Percentiles rank a stretch among this genome's conserved stretches.
Conservation (phyloP, 2,329 filamentous ascomycete genomes). For the Emergomyces orientalis region DNA sequence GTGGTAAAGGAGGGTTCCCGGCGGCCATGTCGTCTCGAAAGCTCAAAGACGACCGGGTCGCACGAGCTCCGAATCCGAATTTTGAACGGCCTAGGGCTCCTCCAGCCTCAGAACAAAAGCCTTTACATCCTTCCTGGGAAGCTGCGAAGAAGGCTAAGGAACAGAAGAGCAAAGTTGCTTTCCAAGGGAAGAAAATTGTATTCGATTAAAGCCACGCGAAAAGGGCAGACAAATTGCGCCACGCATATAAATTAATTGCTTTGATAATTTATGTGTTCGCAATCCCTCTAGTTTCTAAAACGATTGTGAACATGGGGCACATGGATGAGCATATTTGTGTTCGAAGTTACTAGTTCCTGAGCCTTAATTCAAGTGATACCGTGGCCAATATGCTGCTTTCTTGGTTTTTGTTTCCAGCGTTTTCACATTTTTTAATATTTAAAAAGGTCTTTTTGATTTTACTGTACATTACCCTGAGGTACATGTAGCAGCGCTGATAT, state of each 20-base stretch:
- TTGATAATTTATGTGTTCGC: neutral
- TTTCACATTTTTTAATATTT: neutral
- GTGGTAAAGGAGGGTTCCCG: slow-evolving; percentile 18
- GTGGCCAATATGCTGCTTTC: neutral
- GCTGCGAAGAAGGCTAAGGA: slow-evolving; percentile 52
- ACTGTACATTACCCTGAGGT: too few relatives aligned
- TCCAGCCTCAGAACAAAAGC: slow-evolving; percentile 37
- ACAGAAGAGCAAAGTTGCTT: slow-evolving; percentile 39
- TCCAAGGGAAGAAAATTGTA: slow-evolving; percentile 52
- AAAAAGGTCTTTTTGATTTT: too few relatives aligned
- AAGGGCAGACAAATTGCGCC: too few relatives aligned
- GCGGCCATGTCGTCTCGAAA: slow-evolving; percentile 7
- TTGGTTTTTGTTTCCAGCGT: neutral
- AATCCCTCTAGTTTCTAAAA: neutral
- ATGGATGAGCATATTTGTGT: neutral
- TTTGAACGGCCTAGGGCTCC: slow-evolving; percentile 12
- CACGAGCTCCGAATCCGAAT: neutral
- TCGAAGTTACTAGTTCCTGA: neutral
- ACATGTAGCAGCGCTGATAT: neutral
- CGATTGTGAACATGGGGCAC: too few relatives aligned
- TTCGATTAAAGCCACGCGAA: slow-evolving; percentile 42
- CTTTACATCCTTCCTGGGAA: slow-evolving; percentile 57
- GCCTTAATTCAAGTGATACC: neutral
- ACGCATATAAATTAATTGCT: neutral
- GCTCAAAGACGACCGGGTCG: neutral